These are phyloP conservation scores for Musa itinerans DNA, from an alignment of 176 grass and related monocot genomes.

Conservation along the genomic window DNA sequence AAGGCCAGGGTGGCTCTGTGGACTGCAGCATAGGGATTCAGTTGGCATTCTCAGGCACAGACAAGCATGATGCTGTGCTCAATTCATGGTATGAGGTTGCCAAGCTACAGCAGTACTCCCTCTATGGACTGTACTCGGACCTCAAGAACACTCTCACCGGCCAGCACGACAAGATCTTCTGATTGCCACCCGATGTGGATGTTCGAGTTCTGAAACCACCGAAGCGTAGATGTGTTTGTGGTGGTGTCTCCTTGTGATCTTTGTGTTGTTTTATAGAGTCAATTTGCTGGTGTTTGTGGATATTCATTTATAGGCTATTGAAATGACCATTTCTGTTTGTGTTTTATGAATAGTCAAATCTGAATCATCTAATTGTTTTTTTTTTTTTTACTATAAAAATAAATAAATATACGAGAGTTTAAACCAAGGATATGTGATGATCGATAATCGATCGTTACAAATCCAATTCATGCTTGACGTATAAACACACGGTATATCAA, in stretches of 20 bases:
- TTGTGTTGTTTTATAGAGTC: background rate
- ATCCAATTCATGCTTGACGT: too few relatives aligned
- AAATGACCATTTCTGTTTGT: too few relatives aligned
- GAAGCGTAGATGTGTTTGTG: background rate
- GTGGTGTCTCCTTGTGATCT: background rate
- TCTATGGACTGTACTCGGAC: constrained; percentile 61
- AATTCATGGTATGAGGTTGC: constrained; percentile 97
- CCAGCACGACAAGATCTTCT: constrained; percentile 51
- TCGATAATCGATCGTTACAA: too few relatives aligned
- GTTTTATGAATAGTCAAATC: too few relatives aligned
- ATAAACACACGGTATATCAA: too few relatives aligned
- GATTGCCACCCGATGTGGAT: background rate
- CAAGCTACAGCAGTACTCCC: constrained; percentile 82
- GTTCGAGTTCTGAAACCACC: background rate
- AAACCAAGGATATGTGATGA: too few relatives aligned
- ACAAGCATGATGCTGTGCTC: constrained; percentile 67
- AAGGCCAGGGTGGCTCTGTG: constrained; percentile 37
- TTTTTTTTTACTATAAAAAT: too few relatives aligned
- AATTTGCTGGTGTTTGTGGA: background rate
- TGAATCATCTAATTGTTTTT: too few relatives aligned
- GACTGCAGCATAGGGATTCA: constrained; percentile 71
- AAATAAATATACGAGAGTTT: too few relatives aligned
- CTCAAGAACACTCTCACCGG: constrained; percentile 57
- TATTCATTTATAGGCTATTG: background rate
- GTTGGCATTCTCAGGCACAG: constrained; percentile 79